A percentile compares a stretch with the other conserved stretches of the same genome.
Evolutionary conservation across 225 moss, liverwort and hornwort genomes (phyloP).

Genomic region (Antitrichia curtipendula): DNA sequence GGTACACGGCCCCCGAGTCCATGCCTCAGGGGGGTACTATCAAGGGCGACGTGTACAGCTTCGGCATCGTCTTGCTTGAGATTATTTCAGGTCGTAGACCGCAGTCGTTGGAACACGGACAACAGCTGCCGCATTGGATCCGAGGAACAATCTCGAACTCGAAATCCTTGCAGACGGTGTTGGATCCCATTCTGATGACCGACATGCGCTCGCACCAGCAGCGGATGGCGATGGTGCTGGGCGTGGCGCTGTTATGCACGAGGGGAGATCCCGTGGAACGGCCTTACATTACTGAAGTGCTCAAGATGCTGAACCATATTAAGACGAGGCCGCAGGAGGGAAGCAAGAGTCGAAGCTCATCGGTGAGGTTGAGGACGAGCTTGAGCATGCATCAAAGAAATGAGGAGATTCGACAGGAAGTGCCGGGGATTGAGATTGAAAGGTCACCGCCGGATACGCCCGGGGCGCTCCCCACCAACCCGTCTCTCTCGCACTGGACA

Average conservation of each 20-base stretch:
- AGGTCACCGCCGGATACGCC: background rate
- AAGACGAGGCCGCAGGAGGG: background rate
- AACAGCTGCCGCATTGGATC: conserved; percentile 16
- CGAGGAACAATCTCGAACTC: background rate
- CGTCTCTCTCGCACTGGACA: conserved; percentile 25
- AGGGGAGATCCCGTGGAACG: conserved; percentile 9
- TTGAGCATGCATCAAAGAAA: conserved; percentile 7
- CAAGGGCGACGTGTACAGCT: conserved; percentile 41
- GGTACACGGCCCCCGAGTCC: background rate
- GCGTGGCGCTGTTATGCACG: conserved; percentile 31
- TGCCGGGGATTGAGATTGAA: background rate
- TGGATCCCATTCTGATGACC: conserved; percentile 24
- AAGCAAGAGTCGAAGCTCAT: background rate
- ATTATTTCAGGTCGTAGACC: conserved; percentile 25
- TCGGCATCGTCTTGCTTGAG: conserved; percentile 19
- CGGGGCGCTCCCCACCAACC: background rate
- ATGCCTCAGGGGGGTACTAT: background rate
- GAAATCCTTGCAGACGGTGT: conserved; percentile 11
- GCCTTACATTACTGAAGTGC: conserved; percentile 15
- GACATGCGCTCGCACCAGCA: conserved; percentile 21
- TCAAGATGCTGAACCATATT: conserved; percentile 32
- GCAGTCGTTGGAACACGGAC: background rate
- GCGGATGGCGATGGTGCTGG: conserved; percentile 33
- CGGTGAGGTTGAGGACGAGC: background rate
- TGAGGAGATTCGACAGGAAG: conserved; percentile 14